Base-by-base conservation (phyloP, 164 flowering plant species). In the Berberis vulgaris region DNA sequence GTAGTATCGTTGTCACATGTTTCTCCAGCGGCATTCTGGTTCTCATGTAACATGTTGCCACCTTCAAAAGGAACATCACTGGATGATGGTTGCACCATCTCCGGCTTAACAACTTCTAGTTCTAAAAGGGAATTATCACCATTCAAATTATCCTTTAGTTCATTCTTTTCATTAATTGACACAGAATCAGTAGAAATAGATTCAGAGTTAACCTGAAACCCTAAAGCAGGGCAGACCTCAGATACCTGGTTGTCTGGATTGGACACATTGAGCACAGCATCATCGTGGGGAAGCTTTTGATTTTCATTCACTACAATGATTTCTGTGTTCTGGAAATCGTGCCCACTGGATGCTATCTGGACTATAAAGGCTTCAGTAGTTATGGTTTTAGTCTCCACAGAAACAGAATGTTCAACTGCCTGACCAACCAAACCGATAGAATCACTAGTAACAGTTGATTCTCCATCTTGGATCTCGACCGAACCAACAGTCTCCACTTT, bases 41-140 rank as follows among this genome's bases (percentile, higher is more conserved):
- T 75, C 77, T 77, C 84, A 79, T 59, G 79, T 71, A 81, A 80
- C 77, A 71, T 83, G 63, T 83, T 83, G 72, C 71, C 84, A 82
- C 81, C 85, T 84, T 79, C 72, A 44, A 83, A 81, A 80, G 73
- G 87, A 59, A 81, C 73, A 68, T 78, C 86, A 82, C 73, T 86
- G 74, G 26, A 26, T 26, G 77, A 79, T 81, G 87, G 85, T 82
- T 82, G 81, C 87, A 82, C 87, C 85, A 81, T 78, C 79, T 80
- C 89, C 67, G 80, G 82, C 83, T 79, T 82, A 84, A 72, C 70
- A 80, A 76, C 73, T 26, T 26, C 26, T 26, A 26, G 26, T 76
- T 90, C 92, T 84, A 88, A 78, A 81, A 83, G 78, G 77, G 88
- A 82, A 93, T 84, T 76, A 80, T 93, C 91, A 90, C 85, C 83